Conservation (phyloP, 2,329 filamentous ascomycete species). For the Gnomoniopsis smithogilvyi region DNA sequence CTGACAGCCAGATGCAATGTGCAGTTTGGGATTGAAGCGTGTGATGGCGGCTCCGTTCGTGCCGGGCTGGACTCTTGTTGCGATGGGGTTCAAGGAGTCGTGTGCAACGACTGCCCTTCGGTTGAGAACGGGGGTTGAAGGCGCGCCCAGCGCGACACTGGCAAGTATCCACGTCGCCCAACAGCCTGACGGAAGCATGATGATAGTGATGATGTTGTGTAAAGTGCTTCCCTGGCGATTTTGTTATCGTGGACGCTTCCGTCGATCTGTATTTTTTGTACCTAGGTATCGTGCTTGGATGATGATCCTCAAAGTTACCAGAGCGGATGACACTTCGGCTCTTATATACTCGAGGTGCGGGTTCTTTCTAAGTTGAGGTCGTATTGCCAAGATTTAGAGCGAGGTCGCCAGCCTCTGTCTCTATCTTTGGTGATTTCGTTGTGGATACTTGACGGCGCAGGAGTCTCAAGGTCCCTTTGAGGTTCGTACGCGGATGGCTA, state of each 20-base stretch:
- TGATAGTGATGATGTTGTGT: not conserved
- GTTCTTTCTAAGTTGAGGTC: no score
- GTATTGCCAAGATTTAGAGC: no score
- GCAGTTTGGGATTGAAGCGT: slow-evolving; percentile 21
- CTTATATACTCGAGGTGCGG: no score
- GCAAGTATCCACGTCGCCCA: not conserved
- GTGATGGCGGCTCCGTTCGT: slow-evolving; percentile 17
- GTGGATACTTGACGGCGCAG: no score
- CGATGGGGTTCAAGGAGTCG: slow-evolving; percentile 4
- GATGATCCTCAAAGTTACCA: no score
- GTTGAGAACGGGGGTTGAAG: not conserved
- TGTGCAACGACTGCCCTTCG: slow-evolving; percentile 2
- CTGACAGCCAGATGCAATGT: slow-evolving; percentile 25
- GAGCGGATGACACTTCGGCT: no score
- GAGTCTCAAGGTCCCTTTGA: no score
- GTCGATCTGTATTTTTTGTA: not conserved
- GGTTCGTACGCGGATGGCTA: no score
- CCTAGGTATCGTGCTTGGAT: no score
- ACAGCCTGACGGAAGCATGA: not conserved
- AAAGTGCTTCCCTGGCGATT: not conserved
- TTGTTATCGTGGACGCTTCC: not conserved
- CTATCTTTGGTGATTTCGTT: no score
- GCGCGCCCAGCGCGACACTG: not conserved
- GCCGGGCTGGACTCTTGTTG: slow-evolving; percentile 20
- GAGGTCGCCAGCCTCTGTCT: no score